Base-by-base conservation (phyloP, 495 filamentous ascomycete genomes). In the Aspergillus bertholletiae region DNA sequence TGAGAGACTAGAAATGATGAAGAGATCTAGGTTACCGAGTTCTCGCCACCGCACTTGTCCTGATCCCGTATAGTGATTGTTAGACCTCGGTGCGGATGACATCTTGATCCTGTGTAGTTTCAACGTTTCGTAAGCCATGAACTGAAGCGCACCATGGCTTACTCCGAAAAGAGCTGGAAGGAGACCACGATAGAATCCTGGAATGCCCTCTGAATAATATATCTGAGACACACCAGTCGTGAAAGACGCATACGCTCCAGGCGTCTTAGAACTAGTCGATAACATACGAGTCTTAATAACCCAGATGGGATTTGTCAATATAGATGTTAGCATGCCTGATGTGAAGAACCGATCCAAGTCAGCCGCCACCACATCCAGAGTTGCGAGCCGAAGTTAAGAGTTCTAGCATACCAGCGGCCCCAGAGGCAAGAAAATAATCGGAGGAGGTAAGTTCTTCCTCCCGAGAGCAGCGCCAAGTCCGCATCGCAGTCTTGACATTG, bases 211-310 rank as follows among this genome's bases (percentile, higher is more conserved):
- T 23, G 72, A 72, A 5, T 63, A 70, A 44, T 85, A 77, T 9
- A 97, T 82, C 46, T 81, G 80, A 26, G 57, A 70, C 24, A 82
- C 78, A 46, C 94, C 94, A 49, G 84, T 74, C 47, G 73, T 73
- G 68, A 96, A 85, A 55, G 81, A 85, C n/a, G 80, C 73, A 72
- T 97, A 99, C 5, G 92, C 92, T 49, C 90, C 90, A 1, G 84
- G 86, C 22, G 82, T 77, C 37, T 75, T 70, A 44, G 80, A 80
- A 60, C 92, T 86, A 3, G 86, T 90, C 27, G 91, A 88, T 12
- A 99, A 76, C 93, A 99, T 97, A 47, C 94, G 89, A 3, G 94
- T 99, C 70, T 97, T 97, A 66, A 99, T 82, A 6, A 99, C 94
- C 94, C 94, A 99, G 64, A 99, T 88, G 5, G 94, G 94, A 66